Evolutionary conservation across 2,329 filamentous ascomycete species (phyloP), one percentile per base, ranked within the genome.

Genomic region (Phialocephala subalpina): DNA sequence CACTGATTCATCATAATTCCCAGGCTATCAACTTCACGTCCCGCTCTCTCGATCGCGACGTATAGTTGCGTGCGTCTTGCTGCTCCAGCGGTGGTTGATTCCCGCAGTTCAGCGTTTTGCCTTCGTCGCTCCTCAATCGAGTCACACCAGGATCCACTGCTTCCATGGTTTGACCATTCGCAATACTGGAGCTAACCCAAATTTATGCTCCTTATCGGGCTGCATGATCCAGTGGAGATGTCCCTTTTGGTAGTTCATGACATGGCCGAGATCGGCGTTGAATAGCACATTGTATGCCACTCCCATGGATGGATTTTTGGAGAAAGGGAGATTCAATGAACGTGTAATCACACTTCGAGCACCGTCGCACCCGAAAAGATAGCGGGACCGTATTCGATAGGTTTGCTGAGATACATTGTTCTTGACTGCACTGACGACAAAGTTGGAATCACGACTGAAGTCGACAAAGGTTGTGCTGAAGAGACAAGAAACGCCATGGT

Each of bases 1-100:
- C 22, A 27, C 27, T 64, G 62, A 53, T 57, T 57, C 62, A 58
- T 64, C 29, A 52, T 56, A n/a, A 64, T 64, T 2, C 62, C 62
- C 9, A 64, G 36, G n/a, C 40, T 42, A 16, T 42, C 40, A 16
- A 16, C n/a, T 18, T 42, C 40, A 5, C 1, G 12, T 42, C 40
- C 18, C 12, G n/a, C n/a, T 6, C 16, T n/a, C n/a, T 42, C 16
- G 6, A 42, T 16, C 7, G 14, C n/a, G 7, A 6, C 40, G 16
- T 16, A n/a, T 2, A 42, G 16, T 42, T 42, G 40, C 16, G 40
- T 16, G 6, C 40, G 16, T 2, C 40, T 16, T 16, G 40, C 40
- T n/a, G 18, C 40, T 6, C 40, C 40, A 42, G n/a, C 40, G 16
- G 16, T 16, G 6, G 40, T 42, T n/a, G 16, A 16, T 42, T 42